Percentiles rank a stretch among this genome's conserved stretches.
These are phyloP conservation scores for Fusarium fracticaudum DNA, from an alignment of 2,329 filamentous ascomycete genomes.

Conservation along the genomic window DNA sequence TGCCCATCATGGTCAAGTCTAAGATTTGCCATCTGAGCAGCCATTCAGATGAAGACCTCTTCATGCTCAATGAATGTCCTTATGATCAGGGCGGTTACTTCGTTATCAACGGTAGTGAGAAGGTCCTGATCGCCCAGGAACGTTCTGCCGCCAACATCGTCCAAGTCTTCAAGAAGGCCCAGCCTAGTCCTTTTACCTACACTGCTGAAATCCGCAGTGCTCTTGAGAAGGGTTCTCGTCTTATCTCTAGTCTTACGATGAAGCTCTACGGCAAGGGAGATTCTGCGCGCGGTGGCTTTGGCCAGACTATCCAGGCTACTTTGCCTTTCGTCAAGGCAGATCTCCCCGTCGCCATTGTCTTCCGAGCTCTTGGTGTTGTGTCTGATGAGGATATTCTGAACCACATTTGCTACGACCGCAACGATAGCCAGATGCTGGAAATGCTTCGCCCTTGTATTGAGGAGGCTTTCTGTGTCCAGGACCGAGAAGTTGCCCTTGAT, in stretches of 20 bases:
- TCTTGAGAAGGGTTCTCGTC: conserved; percentile 91
- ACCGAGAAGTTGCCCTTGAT: conserved; percentile 91
- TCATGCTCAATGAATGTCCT: conserved; percentile 93
- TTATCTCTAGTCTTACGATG: conserved; percentile 92
- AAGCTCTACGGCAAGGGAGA: conserved; percentile 91
- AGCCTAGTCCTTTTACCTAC: conserved; percentile 90
- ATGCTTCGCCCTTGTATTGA: conserved; percentile 97
- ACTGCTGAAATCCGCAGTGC: conserved; percentile 96
- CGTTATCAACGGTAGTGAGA: conserved; percentile 98
- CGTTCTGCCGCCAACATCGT: conserved; percentile 98
- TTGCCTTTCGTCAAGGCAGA: conserved; percentile 95
- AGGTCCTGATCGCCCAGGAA: conserved; percentile 97
- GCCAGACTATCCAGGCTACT: conserved; percentile 88
- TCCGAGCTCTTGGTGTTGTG: conserved; percentile 93
- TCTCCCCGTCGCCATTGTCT: conserved; percentile 93
- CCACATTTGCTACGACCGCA: conserved; percentile 95
- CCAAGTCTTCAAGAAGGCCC: conserved; percentile 97
- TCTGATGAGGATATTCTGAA: conserved; percentile 98
- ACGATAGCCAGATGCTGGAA: conserved; percentile 96
- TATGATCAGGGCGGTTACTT: conserved; percentile 99
- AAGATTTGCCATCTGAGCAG: conserved; percentile 91
- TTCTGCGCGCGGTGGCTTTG: conserved; percentile 77
- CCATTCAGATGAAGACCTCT: conserved; percentile 85
- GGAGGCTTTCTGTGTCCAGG: conserved; percentile 95
- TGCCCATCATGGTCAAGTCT: conserved; percentile 98